Evolutionary conservation across 2,329 filamentous ascomycete species (phyloP).

Genomic region (Albophoma yamanashiensis): DNA sequence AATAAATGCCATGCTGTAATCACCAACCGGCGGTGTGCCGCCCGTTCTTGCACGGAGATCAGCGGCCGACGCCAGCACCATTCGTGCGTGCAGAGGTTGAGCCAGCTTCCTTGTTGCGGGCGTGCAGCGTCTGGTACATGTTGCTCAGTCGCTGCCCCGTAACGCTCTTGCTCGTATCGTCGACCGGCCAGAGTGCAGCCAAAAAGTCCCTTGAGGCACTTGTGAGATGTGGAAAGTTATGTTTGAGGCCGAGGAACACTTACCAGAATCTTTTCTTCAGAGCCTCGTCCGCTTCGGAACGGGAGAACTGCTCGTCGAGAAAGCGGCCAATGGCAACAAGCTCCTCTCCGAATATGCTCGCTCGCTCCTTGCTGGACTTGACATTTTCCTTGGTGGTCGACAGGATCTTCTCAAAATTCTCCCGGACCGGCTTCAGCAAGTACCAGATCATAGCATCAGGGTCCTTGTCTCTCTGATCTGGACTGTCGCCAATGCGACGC

Average conservation of each 20-base stretch:
- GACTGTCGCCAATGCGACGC: constrained; percentile 35
- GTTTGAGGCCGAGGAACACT: constrained; percentile 9
- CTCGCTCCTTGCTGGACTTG: constrained; percentile 50
- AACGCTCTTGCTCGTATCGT: constrained; percentile 31
- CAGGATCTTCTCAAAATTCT: constrained; percentile 48
- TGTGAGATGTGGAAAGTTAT: constrained; percentile 8
- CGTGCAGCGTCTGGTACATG: constrained; percentile 31
- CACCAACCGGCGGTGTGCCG: constrained; percentile 1
- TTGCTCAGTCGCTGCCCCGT: constrained; percentile 32
- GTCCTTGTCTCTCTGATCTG: constrained; percentile 33
- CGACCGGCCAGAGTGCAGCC: constrained; percentile 34
- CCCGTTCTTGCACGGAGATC: background rate
- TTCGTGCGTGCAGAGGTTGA: constrained; percentile 19
- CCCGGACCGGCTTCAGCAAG: constrained; percentile 45
- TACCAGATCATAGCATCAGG: constrained; percentile 37
- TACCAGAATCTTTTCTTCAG: constrained; percentile 42
- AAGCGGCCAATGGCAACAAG: constrained; percentile 53
- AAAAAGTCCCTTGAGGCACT: constrained; percentile 28
- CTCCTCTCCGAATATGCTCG: constrained; percentile 50
- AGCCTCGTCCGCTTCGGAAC: constrained; percentile 27
- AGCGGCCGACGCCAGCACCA: constrained; percentile 14
- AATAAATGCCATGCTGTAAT: constrained; percentile 1
- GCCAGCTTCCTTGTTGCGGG: constrained; percentile 19
- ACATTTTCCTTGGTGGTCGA: constrained; percentile 52
- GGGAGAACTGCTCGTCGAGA: constrained; percentile 36